Evolutionary conservation across 2,329 filamentous ascomycete genomes (phyloP).

Genomic region (Aureobasidium uvarum): DNA sequence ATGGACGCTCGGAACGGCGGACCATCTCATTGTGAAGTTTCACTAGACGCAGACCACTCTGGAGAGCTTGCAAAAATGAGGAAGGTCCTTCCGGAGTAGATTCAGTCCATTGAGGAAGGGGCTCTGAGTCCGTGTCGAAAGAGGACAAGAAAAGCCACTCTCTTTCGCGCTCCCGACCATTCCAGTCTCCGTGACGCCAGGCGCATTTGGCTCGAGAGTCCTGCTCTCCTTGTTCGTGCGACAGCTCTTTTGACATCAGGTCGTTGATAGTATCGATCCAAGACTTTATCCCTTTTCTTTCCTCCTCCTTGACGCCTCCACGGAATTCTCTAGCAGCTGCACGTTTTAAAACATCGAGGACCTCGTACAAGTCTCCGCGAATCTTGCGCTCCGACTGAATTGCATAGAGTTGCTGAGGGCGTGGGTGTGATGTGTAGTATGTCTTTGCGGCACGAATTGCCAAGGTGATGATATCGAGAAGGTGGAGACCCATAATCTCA

Average conservation of each 20-base stretch:
- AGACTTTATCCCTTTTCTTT: conserved; percentile 68
- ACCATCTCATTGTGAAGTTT: conserved; percentile 88
- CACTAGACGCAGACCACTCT: conserved; percentile 77
- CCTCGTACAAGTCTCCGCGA: conserved; percentile 75
- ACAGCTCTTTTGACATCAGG: conserved; percentile 74
- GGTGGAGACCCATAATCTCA: conserved; percentile 86
- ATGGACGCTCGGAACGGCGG: conserved; percentile 77
- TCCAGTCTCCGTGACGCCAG: conserved; percentile 75
- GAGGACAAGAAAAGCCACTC: conserved; percentile 79
- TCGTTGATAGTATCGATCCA: conserved; percentile 79
- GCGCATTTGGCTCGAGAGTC: conserved; percentile 53
- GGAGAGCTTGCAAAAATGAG: conserved; percentile 69
- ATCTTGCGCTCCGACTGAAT: conserved; percentile 88
- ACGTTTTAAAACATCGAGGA: conserved; percentile 87
- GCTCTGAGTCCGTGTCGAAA: conserved; percentile 59
- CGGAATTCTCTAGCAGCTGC: conserved; percentile 87
- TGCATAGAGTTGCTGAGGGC: conserved; percentile 77
- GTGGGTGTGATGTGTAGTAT: conserved; percentile 91
- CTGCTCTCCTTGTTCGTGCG: conserved; percentile 67
- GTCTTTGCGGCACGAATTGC: conserved; percentile 95
- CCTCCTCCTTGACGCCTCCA: conserved; percentile 74
- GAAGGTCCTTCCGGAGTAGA: conserved; percentile 61
- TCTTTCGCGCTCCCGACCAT: conserved; percentile 70
- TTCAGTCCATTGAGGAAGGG: conserved; percentile 64
- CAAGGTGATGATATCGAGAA: conserved; percentile 88